Conservation (phyloP, 805 yeast genomes). For the Candida namnaoensis region DNA sequence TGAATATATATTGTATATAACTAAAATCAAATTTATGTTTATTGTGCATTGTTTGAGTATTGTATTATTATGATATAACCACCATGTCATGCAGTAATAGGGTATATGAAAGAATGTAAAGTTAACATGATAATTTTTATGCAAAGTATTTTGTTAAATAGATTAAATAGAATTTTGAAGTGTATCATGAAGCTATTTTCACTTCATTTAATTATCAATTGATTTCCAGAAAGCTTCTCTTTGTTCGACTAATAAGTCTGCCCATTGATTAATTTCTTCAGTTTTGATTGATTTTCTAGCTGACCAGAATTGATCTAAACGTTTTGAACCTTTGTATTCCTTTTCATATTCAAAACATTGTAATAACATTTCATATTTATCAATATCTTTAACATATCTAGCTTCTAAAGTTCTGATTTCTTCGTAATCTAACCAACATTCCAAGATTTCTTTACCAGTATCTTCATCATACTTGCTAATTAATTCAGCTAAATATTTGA, state of each 20-base stretch:
- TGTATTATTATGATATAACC: no score
- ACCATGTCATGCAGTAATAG: no score
- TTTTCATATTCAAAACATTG: conserved; percentile 84
- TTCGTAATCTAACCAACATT: conserved; percentile 86
- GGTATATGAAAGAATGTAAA: no score
- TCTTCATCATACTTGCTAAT: conserved; percentile 54
- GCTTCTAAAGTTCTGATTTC: conserved; percentile 77
- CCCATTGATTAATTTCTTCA: conserved; percentile 59
- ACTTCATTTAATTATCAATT: background rate
- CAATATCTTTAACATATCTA: conserved; percentile 85
- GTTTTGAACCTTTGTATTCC: conserved; percentile 42
- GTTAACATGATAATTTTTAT: no score
- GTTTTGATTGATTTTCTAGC: conserved; percentile 61
- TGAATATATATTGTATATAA: no score
- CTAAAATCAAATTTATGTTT: no score
- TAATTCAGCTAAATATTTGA: conserved; percentile 52
- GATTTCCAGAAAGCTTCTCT: conserved; percentile 34
- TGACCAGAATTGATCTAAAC: conserved; percentile 60
- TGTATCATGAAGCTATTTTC: no score
- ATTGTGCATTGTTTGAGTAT: no score
- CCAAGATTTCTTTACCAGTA: conserved; percentile 57
- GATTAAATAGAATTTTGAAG: no score
- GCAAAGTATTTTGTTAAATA: no score
- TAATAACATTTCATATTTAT: conserved; percentile 79
- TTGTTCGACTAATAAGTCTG: conserved; percentile 45